phyloP scores from a whole-genome alignment of 2,329 filamentous ascomycete species.

The Fusarium miscanthi region DNA sequence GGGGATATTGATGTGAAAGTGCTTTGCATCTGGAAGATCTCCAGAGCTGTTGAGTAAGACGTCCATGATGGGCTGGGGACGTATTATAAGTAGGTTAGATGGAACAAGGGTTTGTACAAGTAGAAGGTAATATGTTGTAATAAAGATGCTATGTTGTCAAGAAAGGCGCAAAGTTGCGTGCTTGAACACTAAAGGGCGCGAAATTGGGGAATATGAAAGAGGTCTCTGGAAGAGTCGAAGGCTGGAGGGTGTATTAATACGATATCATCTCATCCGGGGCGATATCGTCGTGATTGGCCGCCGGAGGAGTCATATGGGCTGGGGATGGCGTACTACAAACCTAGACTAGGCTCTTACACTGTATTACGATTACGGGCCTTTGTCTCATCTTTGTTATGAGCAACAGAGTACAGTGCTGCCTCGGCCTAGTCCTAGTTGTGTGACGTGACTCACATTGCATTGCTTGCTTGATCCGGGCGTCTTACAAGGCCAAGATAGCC shows the following conservation, averaged over 20 bases:
- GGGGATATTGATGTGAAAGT: conserved; percentile 24
- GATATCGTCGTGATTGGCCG: conserved; percentile 35
- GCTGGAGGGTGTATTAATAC: conserved; percentile 34
- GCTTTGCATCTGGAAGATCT: conserved; percentile 38
- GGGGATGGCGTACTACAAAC: conserved; percentile 34
- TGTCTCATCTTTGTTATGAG: conserved; percentile 4
- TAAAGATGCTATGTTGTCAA: conserved; percentile 34
- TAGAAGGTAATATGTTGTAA: conserved; percentile 32
- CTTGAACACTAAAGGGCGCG: conserved; percentile 37
- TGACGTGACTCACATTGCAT: conserved; percentile 35
- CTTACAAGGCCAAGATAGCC: conserved; percentile 12
- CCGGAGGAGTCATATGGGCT: conserved; percentile 43
- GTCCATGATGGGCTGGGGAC: conserved; percentile 34
- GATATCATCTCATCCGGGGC: conserved; percentile 41
- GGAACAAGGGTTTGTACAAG: conserved; percentile 1
- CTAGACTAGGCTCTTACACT: not conserved
- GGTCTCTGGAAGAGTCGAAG: conserved; percentile 36
- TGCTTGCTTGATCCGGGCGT: conserved; percentile 30
- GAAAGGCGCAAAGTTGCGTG: conserved; percentile 45
- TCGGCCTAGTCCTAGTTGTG: not conserved
- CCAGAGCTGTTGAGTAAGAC: conserved; percentile 35
- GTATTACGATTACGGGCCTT: conserved; percentile 10
- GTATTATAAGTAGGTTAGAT: conserved; percentile 14
- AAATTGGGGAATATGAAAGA: conserved; percentile 33
- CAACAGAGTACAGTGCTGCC: not conserved